A percentile compares a stretch with the other conserved stretches of the same genome.
phyloP scores from a whole-genome alignment of 2,329 filamentous ascomycete species.

The Plectosphaerella plurivora region DNA sequence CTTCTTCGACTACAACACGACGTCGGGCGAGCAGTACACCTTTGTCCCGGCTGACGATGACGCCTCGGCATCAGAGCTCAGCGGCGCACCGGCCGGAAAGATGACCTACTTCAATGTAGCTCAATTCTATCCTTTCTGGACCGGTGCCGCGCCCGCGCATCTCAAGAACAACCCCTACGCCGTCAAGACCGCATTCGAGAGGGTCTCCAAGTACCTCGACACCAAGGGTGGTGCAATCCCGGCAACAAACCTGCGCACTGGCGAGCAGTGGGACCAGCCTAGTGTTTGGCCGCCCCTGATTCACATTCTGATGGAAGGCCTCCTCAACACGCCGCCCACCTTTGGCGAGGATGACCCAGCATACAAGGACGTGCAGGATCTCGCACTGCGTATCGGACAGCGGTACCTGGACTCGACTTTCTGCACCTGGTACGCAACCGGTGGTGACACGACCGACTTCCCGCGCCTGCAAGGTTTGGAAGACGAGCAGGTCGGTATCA shows the following conservation, averaged over 20 bases:
- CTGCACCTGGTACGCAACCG: constrained; percentile 66
- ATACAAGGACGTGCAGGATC: constrained; percentile 47
- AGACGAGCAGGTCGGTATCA: constrained; percentile 43
- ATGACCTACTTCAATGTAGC: constrained; percentile 55
- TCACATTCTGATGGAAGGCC: constrained; percentile 58
- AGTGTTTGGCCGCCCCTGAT: constrained; percentile 67
- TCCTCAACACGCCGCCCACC: constrained; percentile 55
- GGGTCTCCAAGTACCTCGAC: constrained; percentile 49
- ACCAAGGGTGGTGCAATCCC: constrained; percentile 52
- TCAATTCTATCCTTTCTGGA: constrained; percentile 68
- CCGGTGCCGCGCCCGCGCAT: constrained; percentile 53
- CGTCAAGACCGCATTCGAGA: constrained; percentile 48
- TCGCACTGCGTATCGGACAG: constrained; percentile 57
- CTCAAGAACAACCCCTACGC: constrained; percentile 56
- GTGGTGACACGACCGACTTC: constrained; percentile 51
- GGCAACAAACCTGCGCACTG: constrained; percentile 56
- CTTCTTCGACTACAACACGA: constrained; percentile 69
- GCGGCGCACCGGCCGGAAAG: constrained; percentile 45
- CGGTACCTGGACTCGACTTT: constrained; percentile 64
- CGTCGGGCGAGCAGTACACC: constrained; percentile 49
- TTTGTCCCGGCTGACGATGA: constrained; percentile 47
- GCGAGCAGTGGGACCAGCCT: constrained; percentile 67
- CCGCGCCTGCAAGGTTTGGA: constrained; percentile 44
- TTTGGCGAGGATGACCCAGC: constrained; percentile 48
- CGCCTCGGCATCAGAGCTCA: constrained; percentile 32